Evolutionary conservation across 345 rosid species (phyloP), one percentile per base, ranked within the genome.

Genomic region (Lagerstroemia speciosa): DNA sequence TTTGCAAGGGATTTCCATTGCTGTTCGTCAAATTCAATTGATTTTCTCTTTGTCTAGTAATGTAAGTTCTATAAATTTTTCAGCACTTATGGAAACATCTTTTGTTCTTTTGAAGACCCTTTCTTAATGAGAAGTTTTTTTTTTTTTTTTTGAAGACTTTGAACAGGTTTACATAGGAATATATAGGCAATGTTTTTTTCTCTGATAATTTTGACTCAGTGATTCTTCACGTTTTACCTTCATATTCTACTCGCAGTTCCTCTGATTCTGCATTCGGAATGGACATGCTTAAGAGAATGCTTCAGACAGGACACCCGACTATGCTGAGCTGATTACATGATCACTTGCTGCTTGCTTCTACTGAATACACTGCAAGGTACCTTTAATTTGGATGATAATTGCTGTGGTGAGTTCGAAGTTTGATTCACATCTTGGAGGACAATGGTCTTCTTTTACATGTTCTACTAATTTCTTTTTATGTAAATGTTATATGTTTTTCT

Each of bases 201-300:
- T 58, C 17, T 30, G 15, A 29, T 27, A 16, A 40, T 37, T 31
- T n/a, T 70, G 38, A 66, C 19, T 62, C 26, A 12, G 19, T 7
- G 19, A 19, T 52, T 26, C 67, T 27, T 27, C 31, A 11, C 10
- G 32, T 17, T 71, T n/a, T 48, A 33, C 30, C 27, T 52, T 46
- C 50, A 29, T 41, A 27, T 36, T 72, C 77, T 57, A 71, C 52
- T 63, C 72, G 71, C 96, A 94, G 99, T 71, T 89, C 97, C 64
- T 89, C 97, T 10, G 99, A 94, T 77, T 94, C 99, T 43, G 82
- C 95, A 8, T 94, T 94, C 76, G 96, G 98, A 72, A 91, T 91
- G 93, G 96, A 91, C 74, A 84, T 91, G 87, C 9, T 89, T 50
- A 94, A 91, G 89, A 86, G 92, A 78, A 91, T 94, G 92, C 88